Base-by-base conservation (phyloP, 2,329 filamentous ascomycete genomes). In the Epichloe aotearoae region DNA sequence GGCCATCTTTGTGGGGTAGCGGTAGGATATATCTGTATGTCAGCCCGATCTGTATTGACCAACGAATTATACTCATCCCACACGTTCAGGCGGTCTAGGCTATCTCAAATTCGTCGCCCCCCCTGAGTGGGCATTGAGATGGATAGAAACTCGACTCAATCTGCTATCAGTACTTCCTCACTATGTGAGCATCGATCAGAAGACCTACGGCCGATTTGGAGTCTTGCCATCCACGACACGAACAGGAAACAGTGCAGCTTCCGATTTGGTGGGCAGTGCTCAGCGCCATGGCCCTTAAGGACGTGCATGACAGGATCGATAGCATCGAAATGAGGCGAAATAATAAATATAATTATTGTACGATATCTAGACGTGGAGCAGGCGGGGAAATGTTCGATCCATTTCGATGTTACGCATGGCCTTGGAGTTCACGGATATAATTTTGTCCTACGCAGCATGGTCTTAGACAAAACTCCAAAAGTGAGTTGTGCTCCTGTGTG, bases 121-220 rank as follows among this genome's bases (percentile, higher is more conserved):
- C 93, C 90, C 88, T 2, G 93, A 97, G 68, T 86, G 85, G 77
- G 78, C 85, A 30, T 73, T 97, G 51, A 79, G 89, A 56, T 97
- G 86, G 82, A 76, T 96, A 50, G 93, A 98, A 69, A 80, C 79
- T 17, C 94, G 91, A 64, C 71, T 97, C 53, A 93, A 95, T 62
- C 74, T 97, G 10, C 74, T 95, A 20, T 86, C 82, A 19, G 77
- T 88, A 53, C 69, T 97, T 26, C 91, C 91, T 43, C 88, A 95
- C 68, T 97, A 95, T 61, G 85, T 97, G 46, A 94, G 87, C 51
- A 83, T 96, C 15, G 91, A 97, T 62, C 90, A 95, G 68, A 96
- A 95, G 75, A 95, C 88, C 5, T 95, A 91, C 61, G 91, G 91
- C 7, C 78, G 91, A 49, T 96, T 95, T 60, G 91, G 91, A 2